A percentile compares a stretch with the other conserved stretches of the same genome.
These are phyloP conservation scores for Sclerotinia glacialis DNA, from an alignment of 2,329 filamentous ascomycete species.

Conservation along the genomic window DNA sequence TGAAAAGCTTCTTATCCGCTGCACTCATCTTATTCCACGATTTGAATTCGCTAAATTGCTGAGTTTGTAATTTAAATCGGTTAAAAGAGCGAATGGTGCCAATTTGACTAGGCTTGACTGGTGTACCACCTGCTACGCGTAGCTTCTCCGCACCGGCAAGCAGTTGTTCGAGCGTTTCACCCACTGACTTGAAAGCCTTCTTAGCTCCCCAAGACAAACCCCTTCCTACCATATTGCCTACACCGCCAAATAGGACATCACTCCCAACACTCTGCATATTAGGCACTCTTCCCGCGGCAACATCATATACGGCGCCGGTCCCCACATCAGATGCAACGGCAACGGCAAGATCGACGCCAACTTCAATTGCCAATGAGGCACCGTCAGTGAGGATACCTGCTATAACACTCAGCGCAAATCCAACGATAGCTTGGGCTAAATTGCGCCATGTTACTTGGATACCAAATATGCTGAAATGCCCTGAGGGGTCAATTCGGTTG, in stretches of 20 bases:
- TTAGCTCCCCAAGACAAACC: neutral
- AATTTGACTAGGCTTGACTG: neutral
- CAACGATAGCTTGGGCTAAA: neutral
- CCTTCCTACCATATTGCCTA: neutral
- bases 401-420: constrained; percentile 1
- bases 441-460: neutral
- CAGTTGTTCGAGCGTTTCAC: constrained; percentile 1
- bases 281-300: neutral
- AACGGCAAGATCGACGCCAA: neutral
- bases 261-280: neutral
- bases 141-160: neutral
- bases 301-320: constrained; percentile 3
- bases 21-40: neutral
- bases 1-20: neutral
- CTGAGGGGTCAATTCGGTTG: neutral
- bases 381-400: constrained; percentile 1
- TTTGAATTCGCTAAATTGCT: neutral
- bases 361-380: neutral
- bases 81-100: neutral
- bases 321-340: neutral
- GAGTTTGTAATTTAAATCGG: neutral
- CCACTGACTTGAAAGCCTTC: neutral
- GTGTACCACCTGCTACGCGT: neutral
- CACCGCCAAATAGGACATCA: neutral
- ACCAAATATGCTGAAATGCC: neutral